A percentile compares a stretch with the other conserved stretches of the same genome.
Conservation (phyloP, 2,329 filamentous ascomycete genomes). For the Botryotinia convoluta region DNA sequence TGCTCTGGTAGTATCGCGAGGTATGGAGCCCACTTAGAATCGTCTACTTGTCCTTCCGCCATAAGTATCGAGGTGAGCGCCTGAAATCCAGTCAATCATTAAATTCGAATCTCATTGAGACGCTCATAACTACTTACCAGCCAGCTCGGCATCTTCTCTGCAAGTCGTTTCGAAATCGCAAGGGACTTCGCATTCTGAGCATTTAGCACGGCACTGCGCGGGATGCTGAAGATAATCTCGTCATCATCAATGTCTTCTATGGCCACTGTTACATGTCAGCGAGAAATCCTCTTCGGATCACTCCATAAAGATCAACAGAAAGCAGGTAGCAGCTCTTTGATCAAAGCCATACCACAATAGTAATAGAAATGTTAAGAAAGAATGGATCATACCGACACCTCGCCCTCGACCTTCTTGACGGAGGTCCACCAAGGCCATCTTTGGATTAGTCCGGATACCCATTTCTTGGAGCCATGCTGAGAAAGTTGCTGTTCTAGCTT, state of each 20-base stretch:
- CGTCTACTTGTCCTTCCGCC: conserved; percentile 27
- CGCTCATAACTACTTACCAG: conserved; percentile 36
- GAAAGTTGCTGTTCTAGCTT: conserved; percentile 50
- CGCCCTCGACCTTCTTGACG: conserved; percentile 55
- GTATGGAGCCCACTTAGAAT: conserved; percentile 50
- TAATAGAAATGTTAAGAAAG: conserved; percentile 11
- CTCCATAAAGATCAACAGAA: background rate
- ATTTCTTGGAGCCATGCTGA: conserved; percentile 54
- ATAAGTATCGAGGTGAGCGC: conserved; percentile 29
- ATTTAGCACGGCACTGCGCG: conserved; percentile 57
- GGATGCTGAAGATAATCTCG: conserved; percentile 64
- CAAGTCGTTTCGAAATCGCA: conserved; percentile 43
- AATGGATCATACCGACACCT: conserved; percentile 56
- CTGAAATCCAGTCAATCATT: conserved; percentile 8
- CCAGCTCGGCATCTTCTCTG: conserved; percentile 45
- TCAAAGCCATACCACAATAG: conserved; percentile 46
- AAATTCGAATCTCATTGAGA: conserved; percentile 15
- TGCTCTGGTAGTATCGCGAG: conserved; percentile 57
- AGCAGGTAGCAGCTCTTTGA: background rate
- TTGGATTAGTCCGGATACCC: conserved; percentile 54
- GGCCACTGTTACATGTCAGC: conserved; percentile 49
- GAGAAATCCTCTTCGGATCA: background rate
- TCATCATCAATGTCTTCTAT: conserved; percentile 55
- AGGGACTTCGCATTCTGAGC: conserved; percentile 48
- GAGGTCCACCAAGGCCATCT: conserved; percentile 58